phyloP scores from a whole-genome alignment of 148 eudicot genomes.

The Camellia lanceoleosa region DNA sequence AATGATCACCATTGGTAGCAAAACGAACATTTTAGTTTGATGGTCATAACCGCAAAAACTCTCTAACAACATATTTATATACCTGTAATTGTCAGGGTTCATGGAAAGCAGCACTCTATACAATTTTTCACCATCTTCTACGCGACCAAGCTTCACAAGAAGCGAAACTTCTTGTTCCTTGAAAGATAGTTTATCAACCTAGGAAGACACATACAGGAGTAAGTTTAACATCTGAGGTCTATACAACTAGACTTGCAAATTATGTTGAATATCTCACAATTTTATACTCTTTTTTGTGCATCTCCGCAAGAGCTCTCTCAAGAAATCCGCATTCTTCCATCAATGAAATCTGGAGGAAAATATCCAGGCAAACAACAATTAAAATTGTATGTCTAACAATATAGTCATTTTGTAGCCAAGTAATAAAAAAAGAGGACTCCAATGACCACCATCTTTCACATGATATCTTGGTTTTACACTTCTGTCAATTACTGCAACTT shows the following conservation, averaged over 20 bases:
- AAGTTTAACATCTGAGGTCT: slow-evolving; percentile 9
- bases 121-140: slow-evolving; percentile 70
- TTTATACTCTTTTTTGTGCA: slow-evolving; percentile 68
- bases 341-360: slow-evolving; percentile 57
- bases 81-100: slow-evolving; percentile 99
- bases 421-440: background rate
- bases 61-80: background rate
- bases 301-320: slow-evolving; percentile 81
- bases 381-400: background rate
- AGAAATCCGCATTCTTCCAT: slow-evolving; percentile 82
- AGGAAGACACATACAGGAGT: slow-evolving; percentile 13
- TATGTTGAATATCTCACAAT: slow-evolving; percentile 56
- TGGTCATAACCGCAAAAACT: background rate
- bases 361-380: slow-evolving; percentile 4
- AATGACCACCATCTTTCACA: background rate
- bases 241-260: background rate
- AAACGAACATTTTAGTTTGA: background rate
- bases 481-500: background rate
- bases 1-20: background rate
- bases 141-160: slow-evolving; percentile 67
- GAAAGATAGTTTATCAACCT: slow-evolving; percentile 82
- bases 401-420: background rate
- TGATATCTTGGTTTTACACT: background rate
- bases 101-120: slow-evolving; percentile 70
- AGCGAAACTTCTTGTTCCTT: slow-evolving; percentile 94